These are phyloP conservation scores for Sporothrix humicola DNA, from an alignment of 2,329 filamentous ascomycete genomes.

Conservation along the genomic window DNA sequence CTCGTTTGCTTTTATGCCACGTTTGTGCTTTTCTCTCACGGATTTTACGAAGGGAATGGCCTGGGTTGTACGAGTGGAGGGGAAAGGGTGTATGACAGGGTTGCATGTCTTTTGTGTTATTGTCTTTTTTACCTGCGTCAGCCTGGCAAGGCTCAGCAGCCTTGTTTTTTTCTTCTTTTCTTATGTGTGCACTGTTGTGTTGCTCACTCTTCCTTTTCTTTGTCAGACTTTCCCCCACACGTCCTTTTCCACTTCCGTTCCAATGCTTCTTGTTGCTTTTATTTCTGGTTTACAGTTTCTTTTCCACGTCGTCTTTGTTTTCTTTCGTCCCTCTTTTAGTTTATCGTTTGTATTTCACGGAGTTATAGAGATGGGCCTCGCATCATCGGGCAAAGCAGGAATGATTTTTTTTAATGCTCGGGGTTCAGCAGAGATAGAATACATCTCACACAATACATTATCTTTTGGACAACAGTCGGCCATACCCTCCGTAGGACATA, in stretches of 20 bases:
- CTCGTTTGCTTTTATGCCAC: not conserved
- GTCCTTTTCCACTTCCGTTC: not conserved
- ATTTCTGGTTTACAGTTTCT: not conserved
- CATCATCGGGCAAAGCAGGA: conserved; percentile 17
- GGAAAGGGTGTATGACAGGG: not conserved
- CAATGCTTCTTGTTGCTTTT: not conserved
- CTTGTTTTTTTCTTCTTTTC: not conserved
- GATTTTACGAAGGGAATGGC: conserved; percentile 6
- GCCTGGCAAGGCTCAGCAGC: conserved; percentile 3
- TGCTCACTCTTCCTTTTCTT: not conserved
- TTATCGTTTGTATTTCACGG: conserved; percentile 8
- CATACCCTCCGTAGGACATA: too few species aligned
- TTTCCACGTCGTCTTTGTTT: not conserved
- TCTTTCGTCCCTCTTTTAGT: not conserved
- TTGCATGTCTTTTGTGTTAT: not conserved
- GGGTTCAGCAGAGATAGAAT: not conserved
- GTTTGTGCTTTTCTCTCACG: not conserved
- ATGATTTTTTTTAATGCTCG: not conserved
- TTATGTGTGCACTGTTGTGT: not conserved
- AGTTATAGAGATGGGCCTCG: conserved; percentile 13
- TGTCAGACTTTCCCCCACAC: not conserved
- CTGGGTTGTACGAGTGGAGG: conserved; percentile 10
- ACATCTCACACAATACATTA: conserved; percentile 17
- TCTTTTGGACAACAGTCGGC: not conserved
- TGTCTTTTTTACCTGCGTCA: not conserved